Conservation (phyloP, 2,329 filamentous ascomycete genomes). For the Penicillium sp. region DNA sequence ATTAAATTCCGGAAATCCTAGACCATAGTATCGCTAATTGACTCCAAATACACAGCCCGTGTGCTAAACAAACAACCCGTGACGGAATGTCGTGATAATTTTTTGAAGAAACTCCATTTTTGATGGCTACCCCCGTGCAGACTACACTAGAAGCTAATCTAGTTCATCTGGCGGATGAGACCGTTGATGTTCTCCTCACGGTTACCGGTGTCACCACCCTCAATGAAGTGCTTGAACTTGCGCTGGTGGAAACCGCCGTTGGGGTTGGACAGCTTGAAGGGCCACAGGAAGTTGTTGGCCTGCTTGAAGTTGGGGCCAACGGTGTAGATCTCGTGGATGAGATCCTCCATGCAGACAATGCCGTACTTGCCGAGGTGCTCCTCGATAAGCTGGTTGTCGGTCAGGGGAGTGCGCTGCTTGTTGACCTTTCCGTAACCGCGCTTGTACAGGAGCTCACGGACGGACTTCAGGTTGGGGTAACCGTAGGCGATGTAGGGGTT, state of each 20-base stretch:
- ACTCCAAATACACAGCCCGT: constrained; percentile 31
- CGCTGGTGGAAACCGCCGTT: constrained; percentile 91
- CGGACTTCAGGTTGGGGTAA: constrained; percentile 98
- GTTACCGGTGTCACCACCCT: constrained; percentile 98
- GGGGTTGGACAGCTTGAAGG: constrained; percentile 99
- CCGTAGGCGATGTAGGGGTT: constrained; percentile 99
- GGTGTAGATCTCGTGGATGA: constrained; percentile 98
- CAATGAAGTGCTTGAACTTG: constrained; percentile 99
- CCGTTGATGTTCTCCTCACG: constrained; percentile 97
- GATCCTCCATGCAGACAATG: constrained; percentile 98
- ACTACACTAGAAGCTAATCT: constrained; percentile 39
- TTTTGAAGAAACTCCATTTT: constrained; percentile 10
- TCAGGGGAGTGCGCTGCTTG: constrained; percentile 95
- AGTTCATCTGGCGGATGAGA: constrained; percentile 99
- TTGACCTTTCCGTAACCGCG: constrained; percentile 98
- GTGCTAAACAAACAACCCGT: constrained; percentile 36
- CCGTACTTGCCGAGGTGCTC: constrained; percentile 95
- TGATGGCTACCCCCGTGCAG: background rate
- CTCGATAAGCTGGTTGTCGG: constrained; percentile 98
- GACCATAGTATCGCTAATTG: constrained; percentile 35
- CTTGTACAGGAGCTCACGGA: constrained; percentile 99
- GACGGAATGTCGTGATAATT: constrained; percentile 25
- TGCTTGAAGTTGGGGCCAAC: constrained; percentile 99
- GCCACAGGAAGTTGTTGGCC: constrained; percentile 98
- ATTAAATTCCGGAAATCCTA: constrained; percentile 36